phyloP scores from a whole-genome alignment of 1,139 yeast genomes.

The Saccharomycopsis hybrid region DNA sequence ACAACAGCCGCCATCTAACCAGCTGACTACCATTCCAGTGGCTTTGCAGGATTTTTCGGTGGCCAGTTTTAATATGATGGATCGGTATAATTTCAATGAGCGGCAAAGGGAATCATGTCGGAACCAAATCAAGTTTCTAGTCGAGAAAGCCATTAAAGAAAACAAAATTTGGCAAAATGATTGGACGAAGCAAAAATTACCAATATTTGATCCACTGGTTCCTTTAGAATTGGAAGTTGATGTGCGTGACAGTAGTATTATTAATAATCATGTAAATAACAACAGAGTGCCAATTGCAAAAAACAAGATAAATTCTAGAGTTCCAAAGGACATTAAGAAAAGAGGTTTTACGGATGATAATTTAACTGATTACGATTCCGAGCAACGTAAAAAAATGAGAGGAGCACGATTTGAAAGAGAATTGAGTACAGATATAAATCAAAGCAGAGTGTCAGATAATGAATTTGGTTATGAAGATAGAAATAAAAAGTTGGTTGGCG shows the following conservation, averaged over 20 bases:
- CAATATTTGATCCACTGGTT: slow-evolving; percentile 34
- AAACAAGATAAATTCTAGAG: slow-evolving; percentile 6
- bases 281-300: too few species aligned
- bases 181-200: slow-evolving; percentile 54
- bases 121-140: slow-evolving; percentile 40
- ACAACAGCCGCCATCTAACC: not conserved
- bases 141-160: slow-evolving; percentile 44
- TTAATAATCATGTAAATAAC: too few species aligned
- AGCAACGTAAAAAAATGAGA: slow-evolving; percentile 39
- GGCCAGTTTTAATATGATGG: slow-evolving; percentile 6
- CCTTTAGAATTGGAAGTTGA: slow-evolving; percentile 24
- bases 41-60: slow-evolving; percentile 4
- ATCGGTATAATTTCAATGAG: slow-evolving; percentile 13
- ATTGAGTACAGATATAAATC: too few species aligned
- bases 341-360: not conserved
- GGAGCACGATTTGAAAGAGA: slow-evolving; percentile 48
- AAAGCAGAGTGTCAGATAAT: too few species aligned
- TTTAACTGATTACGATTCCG: slow-evolving; percentile 29
- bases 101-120: slow-evolving; percentile 34
- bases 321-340: too few species aligned
- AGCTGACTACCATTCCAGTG: not conserved
- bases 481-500: slow-evolving; percentile 48
- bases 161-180: slow-evolving; percentile 46
- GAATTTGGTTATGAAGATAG: too few species aligned
- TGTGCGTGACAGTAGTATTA: slow-evolving; percentile 18